phyloP scores from a whole-genome alignment of 768 basidiomycete species.

The Sarcodon aspratus region DNA sequence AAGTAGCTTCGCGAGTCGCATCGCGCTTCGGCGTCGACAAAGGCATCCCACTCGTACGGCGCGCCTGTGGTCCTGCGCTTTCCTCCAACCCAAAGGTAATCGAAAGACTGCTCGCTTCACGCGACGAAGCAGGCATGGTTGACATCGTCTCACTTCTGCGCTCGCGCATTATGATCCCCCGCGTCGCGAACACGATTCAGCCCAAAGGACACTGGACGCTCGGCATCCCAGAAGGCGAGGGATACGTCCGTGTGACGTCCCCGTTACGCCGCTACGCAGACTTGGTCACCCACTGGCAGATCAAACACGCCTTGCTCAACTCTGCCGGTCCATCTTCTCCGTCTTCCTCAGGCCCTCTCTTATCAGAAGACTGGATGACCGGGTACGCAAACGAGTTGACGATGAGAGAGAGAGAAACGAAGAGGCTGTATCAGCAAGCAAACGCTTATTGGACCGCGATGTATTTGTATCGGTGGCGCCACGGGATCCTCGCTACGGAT shows the following conservation, averaged over 20 bases:
- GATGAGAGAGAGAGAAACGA: slow-evolving; percentile 22
- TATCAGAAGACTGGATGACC: slow-evolving; percentile 30
- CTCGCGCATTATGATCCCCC: slow-evolving; percentile 20
- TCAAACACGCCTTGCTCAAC: slow-evolving; percentile 62
- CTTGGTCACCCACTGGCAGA: slow-evolving; percentile 84
- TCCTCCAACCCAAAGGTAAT: slow-evolving; percentile 20
- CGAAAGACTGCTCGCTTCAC: slow-evolving; percentile 33
- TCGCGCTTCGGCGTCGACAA: slow-evolving; percentile 59
- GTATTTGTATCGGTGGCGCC: slow-evolving; percentile 27
- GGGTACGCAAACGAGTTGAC: slow-evolving; percentile 27
- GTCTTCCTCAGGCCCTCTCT: slow-evolving; percentile 26
- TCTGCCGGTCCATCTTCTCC: slow-evolving; percentile 16
- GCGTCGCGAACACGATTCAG: slow-evolving; percentile 33
- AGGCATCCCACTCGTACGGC: slow-evolving; percentile 52
- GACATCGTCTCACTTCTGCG: slow-evolving; percentile 23
- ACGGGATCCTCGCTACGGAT: slow-evolving; percentile 7
- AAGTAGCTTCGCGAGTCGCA: slow-evolving; percentile 63
- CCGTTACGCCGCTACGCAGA: slow-evolving; percentile 83
- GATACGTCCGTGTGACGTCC: slow-evolving; percentile 77
- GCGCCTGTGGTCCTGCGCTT: slow-evolving; percentile 25
- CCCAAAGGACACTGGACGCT: slow-evolving; percentile 58
- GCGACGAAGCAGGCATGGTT: slow-evolving; percentile 36
- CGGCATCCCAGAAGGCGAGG: slow-evolving; percentile 61
- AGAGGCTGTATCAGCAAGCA: slow-evolving; percentile 19
- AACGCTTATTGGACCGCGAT: slow-evolving; percentile 27